phyloP scores from a whole-genome alignment of 176 grass and related monocot species.

The Triticum dicoccoides region DNA sequence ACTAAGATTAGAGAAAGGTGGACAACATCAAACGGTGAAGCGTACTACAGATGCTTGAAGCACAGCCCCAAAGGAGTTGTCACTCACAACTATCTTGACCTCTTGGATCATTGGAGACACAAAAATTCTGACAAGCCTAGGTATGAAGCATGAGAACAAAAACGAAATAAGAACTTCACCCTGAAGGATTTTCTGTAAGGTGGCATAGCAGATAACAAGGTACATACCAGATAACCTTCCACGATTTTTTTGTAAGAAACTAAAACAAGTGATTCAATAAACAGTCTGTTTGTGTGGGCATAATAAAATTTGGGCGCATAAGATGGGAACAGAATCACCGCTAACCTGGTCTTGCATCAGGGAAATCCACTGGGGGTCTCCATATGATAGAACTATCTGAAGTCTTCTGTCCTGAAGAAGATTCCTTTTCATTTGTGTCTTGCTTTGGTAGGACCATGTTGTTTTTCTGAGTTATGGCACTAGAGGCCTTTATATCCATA shows the following conservation, averaged over 20 bases:
- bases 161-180: not conserved
- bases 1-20: not conserved
- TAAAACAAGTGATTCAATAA: not conserved
- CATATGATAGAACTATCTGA: conserved; percentile 49
- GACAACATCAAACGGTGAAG: not conserved
- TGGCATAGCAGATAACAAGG: not conserved
- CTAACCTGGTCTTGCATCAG: conserved; percentile 79
- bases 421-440: conserved; percentile 24
- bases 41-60: not conserved
- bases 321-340: conserved; percentile 21
- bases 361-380: conserved; percentile 54
- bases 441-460: conserved; percentile 19
- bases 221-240: not conserved
- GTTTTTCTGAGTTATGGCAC: conserved; percentile 24
- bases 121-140: not conserved
- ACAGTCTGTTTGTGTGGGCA: not conserved
- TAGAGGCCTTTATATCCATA: conserved; percentile 47
- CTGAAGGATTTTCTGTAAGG: not conserved
- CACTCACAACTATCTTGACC: not conserved
- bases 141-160: not conserved
- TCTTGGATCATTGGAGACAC: not conserved
- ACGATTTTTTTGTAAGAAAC: not conserved
- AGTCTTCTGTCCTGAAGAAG: conserved; percentile 25
- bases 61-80: not conserved
- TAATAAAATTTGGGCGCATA: not conserved